Conservation (phyloP, 768 basidiomycete genomes). For the Psilocybe cubensis region DNA sequence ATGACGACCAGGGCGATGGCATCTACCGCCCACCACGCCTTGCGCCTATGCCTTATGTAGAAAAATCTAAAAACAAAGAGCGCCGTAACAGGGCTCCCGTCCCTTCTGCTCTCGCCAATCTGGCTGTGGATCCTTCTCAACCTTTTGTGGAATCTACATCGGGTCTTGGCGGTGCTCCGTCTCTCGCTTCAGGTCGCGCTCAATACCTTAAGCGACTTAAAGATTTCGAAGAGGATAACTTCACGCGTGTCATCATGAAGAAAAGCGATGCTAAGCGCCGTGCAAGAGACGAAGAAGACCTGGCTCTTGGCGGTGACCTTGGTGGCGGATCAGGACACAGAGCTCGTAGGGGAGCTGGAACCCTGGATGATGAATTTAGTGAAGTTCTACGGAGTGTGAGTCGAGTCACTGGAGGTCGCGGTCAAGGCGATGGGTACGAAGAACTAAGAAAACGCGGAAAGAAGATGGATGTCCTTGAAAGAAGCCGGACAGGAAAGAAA, state of each 20-base stretch:
- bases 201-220: constrained; percentile 79
- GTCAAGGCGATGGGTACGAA: constrained; percentile 77
- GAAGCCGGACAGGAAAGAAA: constrained; percentile 49
- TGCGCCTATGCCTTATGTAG: constrained; percentile 84
- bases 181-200: constrained; percentile 67
- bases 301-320: constrained; percentile 80
- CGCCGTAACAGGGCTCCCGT: constrained; percentile 55
- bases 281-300: constrained; percentile 79
- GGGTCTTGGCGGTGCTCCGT: constrained; percentile 67
- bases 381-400: constrained; percentile 74
- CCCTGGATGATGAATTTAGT: constrained; percentile 83
- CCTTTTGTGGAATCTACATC: constrained; percentile 76
- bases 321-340: constrained; percentile 47
- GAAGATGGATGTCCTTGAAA: constrained; percentile 60
- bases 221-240: constrained; percentile 94
- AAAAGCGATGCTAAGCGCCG: constrained; percentile 83
- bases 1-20: constrained; percentile 36
- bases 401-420: constrained; percentile 41
- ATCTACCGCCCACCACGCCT: constrained; percentile 88
- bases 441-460: constrained; percentile 71
- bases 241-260: constrained; percentile 87
- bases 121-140: constrained; percentile 67
- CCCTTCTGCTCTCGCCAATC: constrained; percentile 67
- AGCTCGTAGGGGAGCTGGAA: constrained; percentile 64
- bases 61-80: constrained; percentile 49